Percentiles rank a stretch among this genome's conserved stretches.
phyloP scores from a whole-genome alignment of 2,329 filamentous ascomycete species.

The Cadophora luteo-olivacea region DNA sequence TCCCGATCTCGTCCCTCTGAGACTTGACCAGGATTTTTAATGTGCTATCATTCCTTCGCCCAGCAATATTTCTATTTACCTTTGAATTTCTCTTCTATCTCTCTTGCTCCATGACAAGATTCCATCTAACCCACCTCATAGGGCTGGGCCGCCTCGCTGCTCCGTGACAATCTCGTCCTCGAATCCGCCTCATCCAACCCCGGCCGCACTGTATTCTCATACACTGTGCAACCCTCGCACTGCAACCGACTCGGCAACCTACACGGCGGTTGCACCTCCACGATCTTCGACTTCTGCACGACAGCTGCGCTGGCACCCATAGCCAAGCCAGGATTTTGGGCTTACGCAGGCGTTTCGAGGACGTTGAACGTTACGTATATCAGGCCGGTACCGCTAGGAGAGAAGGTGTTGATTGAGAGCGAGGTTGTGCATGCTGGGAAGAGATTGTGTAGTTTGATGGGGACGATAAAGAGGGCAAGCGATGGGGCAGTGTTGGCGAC shows the following conservation, averaged over 20 bases:
- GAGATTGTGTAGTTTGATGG: constrained; percentile 57
- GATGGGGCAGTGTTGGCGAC: constrained; percentile 61
- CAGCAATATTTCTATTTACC: no score
- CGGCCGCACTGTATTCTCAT: constrained; percentile 46
- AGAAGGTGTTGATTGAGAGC: constrained; percentile 60
- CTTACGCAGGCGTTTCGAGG: constrained; percentile 67
- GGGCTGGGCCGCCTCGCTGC: constrained; percentile 40
- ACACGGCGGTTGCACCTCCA: constrained; percentile 68
- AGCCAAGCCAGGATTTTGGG: constrained; percentile 65
- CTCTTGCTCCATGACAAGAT: no score
- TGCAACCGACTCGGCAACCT: constrained; percentile 61
- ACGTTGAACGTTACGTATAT: constrained; percentile 73
- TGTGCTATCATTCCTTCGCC: no score
- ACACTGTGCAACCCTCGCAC: constrained; percentile 57
- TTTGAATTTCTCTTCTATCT: no score
- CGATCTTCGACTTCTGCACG: constrained; percentile 72
- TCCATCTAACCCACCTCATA: constrained; percentile 14
- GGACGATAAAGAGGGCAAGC: constrained; percentile 58
- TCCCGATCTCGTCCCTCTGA: neutral
- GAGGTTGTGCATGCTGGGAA: constrained; percentile 66
- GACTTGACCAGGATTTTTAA: neutral
- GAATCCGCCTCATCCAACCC: constrained; percentile 38
- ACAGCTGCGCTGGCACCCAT: constrained; percentile 63
- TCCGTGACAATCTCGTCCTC: constrained; percentile 33
- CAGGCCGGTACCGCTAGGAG: constrained; percentile 65